Percentiles rank a stretch among this genome's conserved stretches.
Conservation (phyloP, 805 yeast genomes). For the Candida stauntonica region DNA sequence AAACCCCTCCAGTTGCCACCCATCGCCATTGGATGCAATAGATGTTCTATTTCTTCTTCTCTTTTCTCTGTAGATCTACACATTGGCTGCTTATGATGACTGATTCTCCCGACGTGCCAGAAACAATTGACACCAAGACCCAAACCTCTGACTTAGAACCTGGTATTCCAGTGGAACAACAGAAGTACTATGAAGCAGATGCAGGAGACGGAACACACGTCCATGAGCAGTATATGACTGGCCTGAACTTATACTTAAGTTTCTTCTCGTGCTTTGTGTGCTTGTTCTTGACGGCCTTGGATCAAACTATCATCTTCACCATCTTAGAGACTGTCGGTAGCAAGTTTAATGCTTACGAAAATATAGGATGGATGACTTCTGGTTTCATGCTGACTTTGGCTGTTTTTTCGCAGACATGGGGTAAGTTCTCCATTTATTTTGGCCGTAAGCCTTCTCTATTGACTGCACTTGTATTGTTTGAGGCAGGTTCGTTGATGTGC, state of each 20-base stretch:
- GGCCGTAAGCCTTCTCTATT: conserved; percentile 42
- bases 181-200: conserved; percentile 19
- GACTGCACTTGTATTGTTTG: conserved; percentile 36
- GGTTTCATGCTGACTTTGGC: conserved; percentile 54
- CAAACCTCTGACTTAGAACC: too few relatives aligned
- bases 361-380: conserved; percentile 55
- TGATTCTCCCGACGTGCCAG: too few relatives aligned
- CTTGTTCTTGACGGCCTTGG: conserved; percentile 32
- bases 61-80: too few relatives aligned
- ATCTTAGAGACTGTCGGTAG: conserved; percentile 45
- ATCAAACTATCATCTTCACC: conserved; percentile 55
- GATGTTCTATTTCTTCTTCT: too few relatives aligned
- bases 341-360: conserved; percentile 45
- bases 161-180: not conserved
- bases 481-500: conserved; percentile 55
- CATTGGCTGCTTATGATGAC: too few relatives aligned
- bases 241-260: conserved; percentile 10
- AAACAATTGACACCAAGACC: too few relatives aligned
- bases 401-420: conserved; percentile 51
- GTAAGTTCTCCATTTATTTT: conserved; percentile 49
- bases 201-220: conserved; percentile 25
- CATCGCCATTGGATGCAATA: too few relatives aligned
- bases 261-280: conserved; percentile 24
- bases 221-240: conserved; percentile 18
- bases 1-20: too few relatives aligned